Base-by-base conservation (phyloP, 2,329 filamentous ascomycete species). In the Blumeriella jaapii region DNA sequence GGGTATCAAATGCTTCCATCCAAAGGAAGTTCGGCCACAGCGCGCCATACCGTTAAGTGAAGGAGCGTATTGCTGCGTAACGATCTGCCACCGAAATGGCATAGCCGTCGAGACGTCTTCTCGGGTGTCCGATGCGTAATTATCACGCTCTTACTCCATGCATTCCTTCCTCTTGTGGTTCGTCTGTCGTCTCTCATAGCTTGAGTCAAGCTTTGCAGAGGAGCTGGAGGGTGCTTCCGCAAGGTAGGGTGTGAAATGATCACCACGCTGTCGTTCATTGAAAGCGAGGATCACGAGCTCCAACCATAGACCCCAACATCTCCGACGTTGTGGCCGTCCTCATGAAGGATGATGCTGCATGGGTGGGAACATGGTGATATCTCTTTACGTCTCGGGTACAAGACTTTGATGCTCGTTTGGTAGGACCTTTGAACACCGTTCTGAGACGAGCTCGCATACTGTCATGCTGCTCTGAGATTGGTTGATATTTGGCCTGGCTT, bases 301-400 rank as follows among this genome's bases (percentile, higher is more conserved):
- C 22, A 9, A 8, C 22, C 10, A 10, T 4, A 4, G 22, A 4
- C 4, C 9, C 22, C 12, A 24, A 9, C 46, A 49, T 49, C 6
- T 26, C 29, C 14, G 37, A 29, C 10, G 44, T 46, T 2, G 46
- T 49, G 10, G 46, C 24, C 5, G 42, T 42, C 15, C 35, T 49
- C 11, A 46, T 19, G 26, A 49, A 49, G 2, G 46, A 49, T 4
- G 39, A 35, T 16, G 25, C 34, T 2, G 46, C 35, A 25, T 49
- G 46, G 11, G 39, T 41, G 2, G 46, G 44, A 4, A 25, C 36
- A 16, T 49, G 46, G 22, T 41, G 38, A 27, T 46, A 49, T 20
- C 37, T 39, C 34, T 46, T 44, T 28, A 40, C 42, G 23, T 41
- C 36, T 28, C 29, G 31, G 28, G 34, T 34, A 23, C 31, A 27